Base-by-base conservation (phyloP, 805 yeast genomes). In the Wickerhamomyces bisporus region DNA sequence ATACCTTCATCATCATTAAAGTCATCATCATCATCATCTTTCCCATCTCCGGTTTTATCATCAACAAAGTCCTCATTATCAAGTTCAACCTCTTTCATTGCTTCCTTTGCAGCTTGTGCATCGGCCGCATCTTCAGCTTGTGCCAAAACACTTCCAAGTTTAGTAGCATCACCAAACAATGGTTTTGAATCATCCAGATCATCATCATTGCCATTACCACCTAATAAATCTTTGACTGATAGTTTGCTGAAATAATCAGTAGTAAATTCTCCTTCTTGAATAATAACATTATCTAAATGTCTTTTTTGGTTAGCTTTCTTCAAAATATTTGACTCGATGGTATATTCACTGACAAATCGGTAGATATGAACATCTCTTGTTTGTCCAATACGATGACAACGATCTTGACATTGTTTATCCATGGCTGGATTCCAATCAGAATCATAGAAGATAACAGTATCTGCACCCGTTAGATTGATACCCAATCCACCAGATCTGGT, bases 371-470 rank as follows among this genome's bases (percentile, higher is more conserved):
- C 99, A 58, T 93, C 98, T 54, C 98, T 73, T 14, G 95, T 87
- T 61, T 93, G 99, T 6, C 99, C 99, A 59, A 93, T 93, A 69
- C 99, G 82, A 60, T 93, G 99, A 64, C 98, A 93, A 61, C 99
- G 80, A 64, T 93, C 99, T 62, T 93, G 98, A 65, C 98, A 93
- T 63, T 93, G 99, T 57, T 88, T 87, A 60, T 93, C 99, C 97
- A 93, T 93, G 1, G 98, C 95, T 3, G 99, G 99, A 57, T 93
- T 93, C 98, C 98, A 91, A 62, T 91, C 98, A 3, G 96, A 87
- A 62, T 93, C 99, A 60, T 94, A 93, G 64, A 93, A 94, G 7
- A 93, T 87, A 31, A 93, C 99, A 0, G 98, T 93, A 55, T 93
- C 99, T 0, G 99, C 99, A 56, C 98, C 99, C 0, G 98, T 93